These are phyloP conservation scores for Lipomyces sp. DNA, from an alignment of 805 yeast genomes.

Conservation along the genomic window DNA sequence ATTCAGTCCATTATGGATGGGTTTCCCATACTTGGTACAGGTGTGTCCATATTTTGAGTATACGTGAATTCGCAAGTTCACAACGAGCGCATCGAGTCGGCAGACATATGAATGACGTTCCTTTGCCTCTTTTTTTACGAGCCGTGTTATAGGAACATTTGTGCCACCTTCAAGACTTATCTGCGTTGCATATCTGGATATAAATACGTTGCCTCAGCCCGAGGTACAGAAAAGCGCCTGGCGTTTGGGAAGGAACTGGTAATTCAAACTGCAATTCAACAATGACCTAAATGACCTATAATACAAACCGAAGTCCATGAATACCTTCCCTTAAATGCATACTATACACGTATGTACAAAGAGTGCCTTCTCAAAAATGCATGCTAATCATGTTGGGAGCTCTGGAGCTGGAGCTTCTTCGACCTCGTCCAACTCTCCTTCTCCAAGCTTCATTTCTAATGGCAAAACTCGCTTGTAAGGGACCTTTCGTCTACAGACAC, in stretches of 20 bases:
- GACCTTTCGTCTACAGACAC: conserved; percentile 45
- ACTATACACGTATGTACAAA: neutral
- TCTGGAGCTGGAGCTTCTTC: conserved; percentile 8
- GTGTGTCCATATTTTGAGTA: too few relatives aligned
- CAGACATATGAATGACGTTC: too few relatives aligned
- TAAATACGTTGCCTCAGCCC: neutral
- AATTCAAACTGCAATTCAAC: neutral
- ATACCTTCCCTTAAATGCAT: neutral
- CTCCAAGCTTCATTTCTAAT: conserved; percentile 40
- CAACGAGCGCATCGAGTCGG: too few relatives aligned
- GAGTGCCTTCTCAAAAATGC: neutral
- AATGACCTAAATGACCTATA: neutral
- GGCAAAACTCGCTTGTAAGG: conserved; percentile 40
- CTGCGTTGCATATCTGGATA: neutral
- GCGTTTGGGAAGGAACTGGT: neutral
- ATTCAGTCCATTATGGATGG: neutral
- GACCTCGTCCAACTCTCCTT: conserved; percentile 18
- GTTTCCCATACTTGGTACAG: neutral
- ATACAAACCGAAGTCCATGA: neutral
- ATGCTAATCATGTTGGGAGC: neutral
- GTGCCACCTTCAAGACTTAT: neutral
- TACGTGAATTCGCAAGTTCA: neutral
- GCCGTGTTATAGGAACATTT: neutral
- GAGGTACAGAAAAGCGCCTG: too few relatives aligned
- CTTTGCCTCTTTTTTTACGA: too few relatives aligned